Percentiles rank a stretch among this genome's conserved stretches.
Evolutionary conservation across 441 rosid species (phyloP).

Genomic region (Jatropha multifida): DNA sequence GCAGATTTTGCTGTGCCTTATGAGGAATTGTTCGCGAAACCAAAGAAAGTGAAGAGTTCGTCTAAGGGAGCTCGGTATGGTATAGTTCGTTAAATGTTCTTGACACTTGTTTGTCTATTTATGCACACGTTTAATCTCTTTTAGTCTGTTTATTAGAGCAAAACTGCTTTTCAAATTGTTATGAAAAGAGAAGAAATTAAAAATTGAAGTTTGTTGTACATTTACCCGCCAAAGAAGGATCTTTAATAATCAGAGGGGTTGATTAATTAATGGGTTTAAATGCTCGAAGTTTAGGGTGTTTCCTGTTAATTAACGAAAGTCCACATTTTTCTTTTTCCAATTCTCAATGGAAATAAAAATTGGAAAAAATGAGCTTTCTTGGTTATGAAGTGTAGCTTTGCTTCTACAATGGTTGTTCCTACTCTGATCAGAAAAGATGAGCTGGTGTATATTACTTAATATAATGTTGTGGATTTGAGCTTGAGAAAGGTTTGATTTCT

Average conservation of each 20-base stretch:
- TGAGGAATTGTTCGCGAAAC: constrained; percentile 49
- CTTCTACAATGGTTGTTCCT: not conserved
- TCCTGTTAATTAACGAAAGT: not conserved
- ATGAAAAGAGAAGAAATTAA: not conserved
- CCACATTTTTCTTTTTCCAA: not conserved
- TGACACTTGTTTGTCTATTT: not conserved
- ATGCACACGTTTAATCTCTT: not conserved
- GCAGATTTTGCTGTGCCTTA: constrained; percentile 52
- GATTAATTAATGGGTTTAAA: not conserved
- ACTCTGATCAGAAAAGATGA: not conserved
- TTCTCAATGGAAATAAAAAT: not conserved
- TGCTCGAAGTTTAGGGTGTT: not conserved
- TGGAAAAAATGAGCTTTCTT: not conserved
- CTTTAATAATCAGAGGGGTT: not conserved
- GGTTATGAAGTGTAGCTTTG: not conserved
- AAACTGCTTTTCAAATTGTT: not conserved
- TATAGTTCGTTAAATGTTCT: not conserved
- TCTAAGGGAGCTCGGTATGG: constrained; percentile 36
- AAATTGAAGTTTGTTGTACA: not conserved
- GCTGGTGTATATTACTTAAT: not conserved
- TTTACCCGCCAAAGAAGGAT: not conserved
- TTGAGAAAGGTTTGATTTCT: not conserved
- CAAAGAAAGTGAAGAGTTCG: constrained; percentile 31
- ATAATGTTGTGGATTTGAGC: not conserved
- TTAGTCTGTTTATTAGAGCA: not conserved